These are phyloP conservation scores for Avena insularis DNA, from an alignment of 176 grass and related monocot species.

Conservation along the genomic window DNA sequence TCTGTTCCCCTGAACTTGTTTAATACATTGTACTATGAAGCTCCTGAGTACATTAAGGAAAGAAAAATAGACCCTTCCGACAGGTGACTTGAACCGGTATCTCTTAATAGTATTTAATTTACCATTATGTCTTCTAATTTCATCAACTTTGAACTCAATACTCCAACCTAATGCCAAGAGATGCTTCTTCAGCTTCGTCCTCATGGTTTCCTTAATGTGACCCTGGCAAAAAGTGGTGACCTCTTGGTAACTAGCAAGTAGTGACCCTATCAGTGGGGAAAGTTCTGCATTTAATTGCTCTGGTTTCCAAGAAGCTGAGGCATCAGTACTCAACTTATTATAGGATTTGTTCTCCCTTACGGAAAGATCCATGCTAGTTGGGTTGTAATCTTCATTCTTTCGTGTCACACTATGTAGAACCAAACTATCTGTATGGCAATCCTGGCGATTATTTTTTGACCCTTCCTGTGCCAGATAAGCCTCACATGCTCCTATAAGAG, in stretches of 20 bases:
- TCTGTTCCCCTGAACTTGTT: slow-evolving; percentile 29
- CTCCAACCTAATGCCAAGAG: slow-evolving; percentile 74
- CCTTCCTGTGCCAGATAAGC: slow-evolving; percentile 41
- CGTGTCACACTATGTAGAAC: background rate
- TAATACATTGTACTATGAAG: slow-evolving; percentile 38
- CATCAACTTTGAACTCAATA: slow-evolving; percentile 54
- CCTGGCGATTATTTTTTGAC: slow-evolving; percentile 1
- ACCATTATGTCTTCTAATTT: slow-evolving; percentile 21
- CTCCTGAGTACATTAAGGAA: slow-evolving; percentile 41
- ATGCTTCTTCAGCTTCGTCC: slow-evolving; percentile 67
- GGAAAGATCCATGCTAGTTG: slow-evolving; percentile 26
- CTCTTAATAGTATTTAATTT: slow-evolving; percentile 27
- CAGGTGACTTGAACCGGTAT: slow-evolving; percentile 61
- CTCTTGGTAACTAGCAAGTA: slow-evolving; percentile 50
- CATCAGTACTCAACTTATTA: slow-evolving; percentile 16
- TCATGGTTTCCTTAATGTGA: background rate
- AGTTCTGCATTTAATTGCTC: slow-evolving; percentile 53
- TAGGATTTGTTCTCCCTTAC: slow-evolving; percentile 13
- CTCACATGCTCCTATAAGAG: slow-evolving; percentile 69
- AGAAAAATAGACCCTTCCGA: slow-evolving; percentile 57
- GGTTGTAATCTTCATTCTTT: background rate
- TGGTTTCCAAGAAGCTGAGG: slow-evolving; percentile 47
- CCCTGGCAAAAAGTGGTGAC: background rate
- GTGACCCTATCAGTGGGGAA: slow-evolving; percentile 45
- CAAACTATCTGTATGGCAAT: slow-evolving; percentile 19